A percentile compares a stretch with the other conserved stretches of the same genome.
These are phyloP conservation scores for Verticillium nubilum DNA, from an alignment of 2,329 filamentous ascomycete species.

Conservation along the genomic window DNA sequence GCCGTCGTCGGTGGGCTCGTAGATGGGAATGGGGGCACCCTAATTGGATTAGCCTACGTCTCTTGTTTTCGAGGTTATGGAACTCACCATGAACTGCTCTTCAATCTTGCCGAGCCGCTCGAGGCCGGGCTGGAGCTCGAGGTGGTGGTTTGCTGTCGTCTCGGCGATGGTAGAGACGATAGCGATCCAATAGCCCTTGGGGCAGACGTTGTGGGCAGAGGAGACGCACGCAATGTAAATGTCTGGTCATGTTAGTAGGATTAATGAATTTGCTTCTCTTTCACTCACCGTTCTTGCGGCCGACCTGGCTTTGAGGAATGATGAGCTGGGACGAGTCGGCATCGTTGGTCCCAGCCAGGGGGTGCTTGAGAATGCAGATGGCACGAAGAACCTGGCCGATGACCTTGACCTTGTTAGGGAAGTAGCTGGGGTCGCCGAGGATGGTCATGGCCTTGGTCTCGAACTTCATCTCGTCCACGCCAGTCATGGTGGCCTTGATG, in stretches of 20 bases:
- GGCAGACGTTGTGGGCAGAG: conserved; percentile 94
- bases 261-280: background rate
- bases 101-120: conserved; percentile 90
- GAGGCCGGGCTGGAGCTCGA: conserved; percentile 88
- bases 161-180: conserved; percentile 98
- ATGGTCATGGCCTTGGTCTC: conserved; percentile 96
- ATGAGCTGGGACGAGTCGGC: conserved; percentile 91
- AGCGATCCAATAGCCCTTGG: conserved; percentile 97
- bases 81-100: conserved; percentile 85
- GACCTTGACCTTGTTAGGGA: conserved; percentile 81
- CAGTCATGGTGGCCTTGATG: conserved; percentile 96
- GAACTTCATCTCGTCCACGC: conserved; percentile 88
- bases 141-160: conserved; percentile 84
- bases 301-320: conserved; percentile 95
- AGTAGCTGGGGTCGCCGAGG: conserved; percentile 94
- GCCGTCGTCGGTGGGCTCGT: conserved; percentile 82
- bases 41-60: conserved; percentile 18
- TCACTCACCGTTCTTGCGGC: conserved; percentile 82
- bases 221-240: conserved; percentile 97
- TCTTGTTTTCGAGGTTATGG: too few relatives aligned
- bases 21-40: conserved; percentile 83
- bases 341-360: conserved; percentile 82
- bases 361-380: conserved; percentile 96
- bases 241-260: conserved; percentile 45
- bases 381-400: conserved; percentile 89